Percentiles rank a stretch among this genome's conserved stretches.
phyloP scores from a whole-genome alignment of 2,329 filamentous ascomycete species.

The Penicillium capsulatum region DNA sequence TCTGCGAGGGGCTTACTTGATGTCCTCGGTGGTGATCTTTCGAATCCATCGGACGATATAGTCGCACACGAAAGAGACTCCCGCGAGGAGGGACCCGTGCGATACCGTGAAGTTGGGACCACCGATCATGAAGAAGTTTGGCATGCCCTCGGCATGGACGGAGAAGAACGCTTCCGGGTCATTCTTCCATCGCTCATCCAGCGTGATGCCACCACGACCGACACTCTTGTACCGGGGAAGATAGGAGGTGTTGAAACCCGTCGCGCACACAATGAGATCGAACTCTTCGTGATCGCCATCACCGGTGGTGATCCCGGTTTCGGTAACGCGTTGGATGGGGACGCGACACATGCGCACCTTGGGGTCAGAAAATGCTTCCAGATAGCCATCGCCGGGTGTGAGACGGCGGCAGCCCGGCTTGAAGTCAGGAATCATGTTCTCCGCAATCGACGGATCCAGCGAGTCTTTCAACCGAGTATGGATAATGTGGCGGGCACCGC shows the following conservation, averaged over 20 bases:
- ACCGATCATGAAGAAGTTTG: slow-evolving; percentile 26
- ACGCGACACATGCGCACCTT: slow-evolving; percentile 23
- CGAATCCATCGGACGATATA: slow-evolving; percentile 30
- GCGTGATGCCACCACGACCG: slow-evolving; percentile 22
- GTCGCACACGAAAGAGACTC: slow-evolving; percentile 20
- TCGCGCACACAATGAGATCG: slow-evolving; percentile 38
- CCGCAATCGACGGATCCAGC: slow-evolving; percentile 4
- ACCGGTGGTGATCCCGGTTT: slow-evolving; percentile 18
- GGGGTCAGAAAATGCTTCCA: slow-evolving; percentile 7
- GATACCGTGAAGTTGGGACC: slow-evolving; percentile 1
- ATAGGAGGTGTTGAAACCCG: slow-evolving; percentile 41
- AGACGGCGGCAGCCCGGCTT: slow-evolving; percentile 4
- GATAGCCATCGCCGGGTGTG: slow-evolving; percentile 6
- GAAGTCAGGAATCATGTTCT: slow-evolving; percentile 1
- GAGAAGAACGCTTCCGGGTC: slow-evolving; percentile 25
- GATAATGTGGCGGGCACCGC: neutral
- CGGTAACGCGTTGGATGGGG: slow-evolving; percentile 22
- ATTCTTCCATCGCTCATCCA: slow-evolving; percentile 21
- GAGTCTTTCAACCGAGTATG: neutral
- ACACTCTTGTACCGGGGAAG: slow-evolving; percentile 34
- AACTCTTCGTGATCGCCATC: slow-evolving; percentile 20
- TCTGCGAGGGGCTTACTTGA: slow-evolving; percentile 16
- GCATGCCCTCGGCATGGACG: slow-evolving; percentile 15
- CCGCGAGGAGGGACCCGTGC: neutral
- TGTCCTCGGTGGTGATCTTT: slow-evolving; percentile 33